These are phyloP conservation scores for Psilocybe cubensis DNA, from an alignment of 768 basidiomycete species.

Conservation along the genomic window DNA sequence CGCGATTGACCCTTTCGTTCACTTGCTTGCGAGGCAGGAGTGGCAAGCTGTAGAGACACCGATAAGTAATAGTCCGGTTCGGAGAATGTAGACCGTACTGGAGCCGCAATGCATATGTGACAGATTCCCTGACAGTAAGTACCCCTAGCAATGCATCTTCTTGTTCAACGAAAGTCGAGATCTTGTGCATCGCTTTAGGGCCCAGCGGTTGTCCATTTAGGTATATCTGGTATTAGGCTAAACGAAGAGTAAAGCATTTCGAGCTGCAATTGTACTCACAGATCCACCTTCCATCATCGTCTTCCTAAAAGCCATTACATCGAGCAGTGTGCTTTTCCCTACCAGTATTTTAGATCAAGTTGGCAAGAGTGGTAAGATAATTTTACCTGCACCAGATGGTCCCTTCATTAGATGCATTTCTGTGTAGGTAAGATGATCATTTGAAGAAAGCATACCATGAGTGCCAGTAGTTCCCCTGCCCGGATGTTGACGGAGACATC, in stretches of 20 bases:
- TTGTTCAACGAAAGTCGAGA: slow-evolving; percentile 60
- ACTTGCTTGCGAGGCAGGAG: slow-evolving; percentile 39
- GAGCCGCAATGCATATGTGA: slow-evolving; percentile 53
- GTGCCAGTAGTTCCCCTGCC: slow-evolving; percentile 44
- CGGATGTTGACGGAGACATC: slow-evolving; percentile 42
- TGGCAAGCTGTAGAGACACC: slow-evolving; percentile 35
- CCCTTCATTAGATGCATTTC: no score
- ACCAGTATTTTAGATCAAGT: background rate
- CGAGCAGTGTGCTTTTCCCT: slow-evolving; percentile 50
- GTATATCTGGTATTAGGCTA: slow-evolving; percentile 23
- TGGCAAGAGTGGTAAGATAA: background rate
- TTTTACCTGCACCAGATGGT: slow-evolving; percentile 47
- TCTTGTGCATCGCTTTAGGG: slow-evolving; percentile 36
- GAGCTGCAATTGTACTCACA: slow-evolving; percentile 27
- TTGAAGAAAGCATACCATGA: slow-evolving; percentile 36
- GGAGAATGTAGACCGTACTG: slow-evolving; percentile 34
- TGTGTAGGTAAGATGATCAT: no score
- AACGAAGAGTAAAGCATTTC: background rate
- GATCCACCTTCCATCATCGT: slow-evolving; percentile 27
- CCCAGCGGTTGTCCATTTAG: slow-evolving; percentile 35
- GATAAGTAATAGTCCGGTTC: background rate
- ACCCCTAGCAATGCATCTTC: slow-evolving; percentile 62
- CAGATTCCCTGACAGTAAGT: slow-evolving; percentile 58
- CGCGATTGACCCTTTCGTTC: slow-evolving; percentile 42
- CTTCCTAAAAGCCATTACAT: slow-evolving; percentile 48